Base-by-base conservation (phyloP, 2,329 filamentous ascomycete genomes). In the Madurella fahalii region DNA sequence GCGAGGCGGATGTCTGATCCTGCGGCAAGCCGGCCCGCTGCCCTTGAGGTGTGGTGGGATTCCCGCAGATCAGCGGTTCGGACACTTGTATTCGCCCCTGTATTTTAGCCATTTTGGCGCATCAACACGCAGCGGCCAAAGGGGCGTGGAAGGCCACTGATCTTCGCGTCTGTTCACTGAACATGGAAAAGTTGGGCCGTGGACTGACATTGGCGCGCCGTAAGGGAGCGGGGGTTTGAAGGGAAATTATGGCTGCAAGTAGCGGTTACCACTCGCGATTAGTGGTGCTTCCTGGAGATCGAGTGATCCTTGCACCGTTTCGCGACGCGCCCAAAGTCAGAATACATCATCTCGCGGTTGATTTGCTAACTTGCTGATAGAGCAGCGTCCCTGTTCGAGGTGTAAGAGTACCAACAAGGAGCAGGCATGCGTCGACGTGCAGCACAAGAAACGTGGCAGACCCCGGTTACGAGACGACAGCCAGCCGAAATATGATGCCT, bases 391-490 rank as follows among this genome's bases (percentile, higher is more conserved):
- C 30, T 94, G 89, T 67, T 85, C 86, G 30, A 81, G 89, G 67
- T 94, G 89, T 67, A 74, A 87, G 34, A 83, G 83, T 64, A 90
- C 89, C 65, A 87, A 87, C 57, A 94, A 93, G 65, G 78, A 93
- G 76, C 87, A 91, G 54, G 79, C 85, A 8, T 94, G 89, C 67
- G 77, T 90, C 63, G 89, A 94, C 70, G 89, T 94, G 34, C 86
- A 90, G 66, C 89, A 94, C 71, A 94, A 93, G 71, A 94, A 93
- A 69, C 77, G 89, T 63, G 89, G 89, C 41, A 80, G 89, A 47
- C 89, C 89, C 56, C 80, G 89, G 60, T 74, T 94, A 61, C 82
- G 89, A 63, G 89, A 93, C 66, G 86, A 89, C 56, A 76, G 81
- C 62, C 82, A 86, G 59, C 66, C 77, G 47, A 77, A 82, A 59